Evolutionary conservation across 2,329 filamentous ascomycete genomes (phyloP).

Genomic region (Diplodia scrobiculata): DNA sequence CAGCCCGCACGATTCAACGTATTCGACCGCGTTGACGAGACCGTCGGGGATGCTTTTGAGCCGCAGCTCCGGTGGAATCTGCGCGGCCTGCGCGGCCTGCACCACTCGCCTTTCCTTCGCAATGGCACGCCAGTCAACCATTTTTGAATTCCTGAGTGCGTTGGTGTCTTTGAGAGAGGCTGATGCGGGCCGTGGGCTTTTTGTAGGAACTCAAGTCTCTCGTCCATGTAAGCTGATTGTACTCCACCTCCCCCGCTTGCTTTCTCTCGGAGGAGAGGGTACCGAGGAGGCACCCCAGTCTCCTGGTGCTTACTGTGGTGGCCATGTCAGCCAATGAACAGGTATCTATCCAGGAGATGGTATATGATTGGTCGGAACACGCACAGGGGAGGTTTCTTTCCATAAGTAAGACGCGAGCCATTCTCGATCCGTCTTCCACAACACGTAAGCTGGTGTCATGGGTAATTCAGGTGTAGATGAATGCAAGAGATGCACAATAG

Average conservation of each 20-base stretch:
- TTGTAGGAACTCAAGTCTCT: no score
- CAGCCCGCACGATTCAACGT: conserved; percentile 35
- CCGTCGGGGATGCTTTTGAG: background rate
- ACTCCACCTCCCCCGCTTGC: background rate
- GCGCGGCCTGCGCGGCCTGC: background rate
- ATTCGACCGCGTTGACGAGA: background rate
- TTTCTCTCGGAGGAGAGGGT: background rate
- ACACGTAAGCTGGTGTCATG: no score
- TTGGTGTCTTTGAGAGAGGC: background rate
- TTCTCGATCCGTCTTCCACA: no score
- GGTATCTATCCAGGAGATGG: no score
- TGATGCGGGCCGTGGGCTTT: background rate
- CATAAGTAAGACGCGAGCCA: no score
- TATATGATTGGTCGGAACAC: no score
- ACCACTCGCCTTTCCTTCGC: background rate
- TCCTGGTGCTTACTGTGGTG: no score
- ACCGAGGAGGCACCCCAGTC: background rate
- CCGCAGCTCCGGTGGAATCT: background rate
- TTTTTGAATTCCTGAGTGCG: background rate
- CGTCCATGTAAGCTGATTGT: background rate
- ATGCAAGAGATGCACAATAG: no score
- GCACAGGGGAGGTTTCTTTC: no score
- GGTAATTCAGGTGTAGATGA: no score
- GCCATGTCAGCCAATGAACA: no score
- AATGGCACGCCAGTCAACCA: conserved; percentile 16